Conservation (phyloP, 148 eudicot species). For the Silene uniflora region DNA sequence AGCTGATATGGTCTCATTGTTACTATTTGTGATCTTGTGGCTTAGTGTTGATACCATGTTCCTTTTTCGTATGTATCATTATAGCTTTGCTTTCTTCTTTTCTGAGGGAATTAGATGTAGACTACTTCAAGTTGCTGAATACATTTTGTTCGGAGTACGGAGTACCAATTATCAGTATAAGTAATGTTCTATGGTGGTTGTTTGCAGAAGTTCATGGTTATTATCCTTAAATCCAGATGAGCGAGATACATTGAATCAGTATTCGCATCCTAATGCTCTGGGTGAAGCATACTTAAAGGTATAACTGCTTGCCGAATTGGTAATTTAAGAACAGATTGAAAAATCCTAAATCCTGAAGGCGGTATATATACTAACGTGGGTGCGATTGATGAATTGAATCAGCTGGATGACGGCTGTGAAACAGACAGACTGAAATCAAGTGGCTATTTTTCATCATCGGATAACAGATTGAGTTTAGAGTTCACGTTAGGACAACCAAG, state of each 20-base stretch:
- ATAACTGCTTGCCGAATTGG: too few relatives aligned
- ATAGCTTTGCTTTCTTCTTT: too few relatives aligned
- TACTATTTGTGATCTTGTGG: too few relatives aligned
- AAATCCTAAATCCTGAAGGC: too few relatives aligned
- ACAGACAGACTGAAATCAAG: conserved; percentile 12
- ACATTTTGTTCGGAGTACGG: too few relatives aligned
- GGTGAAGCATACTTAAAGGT: conserved; percentile 18
- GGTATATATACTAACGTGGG: background rate
- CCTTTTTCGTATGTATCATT: too few relatives aligned
- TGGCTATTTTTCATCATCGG: conserved; percentile 26
- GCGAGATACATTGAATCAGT: background rate
- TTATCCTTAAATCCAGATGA: conserved; percentile 10
- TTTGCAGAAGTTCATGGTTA: conserved; percentile 36
- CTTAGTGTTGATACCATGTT: too few relatives aligned
- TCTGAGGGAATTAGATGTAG: too few relatives aligned
- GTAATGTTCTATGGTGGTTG: background rate
- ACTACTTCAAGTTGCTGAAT: too few relatives aligned
- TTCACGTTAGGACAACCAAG: conserved; percentile 60
- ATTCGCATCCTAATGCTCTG: background rate
- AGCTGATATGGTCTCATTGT: too few relatives aligned
- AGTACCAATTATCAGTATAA: background rate
- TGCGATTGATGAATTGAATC: background rate
- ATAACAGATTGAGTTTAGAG: conserved; percentile 47
- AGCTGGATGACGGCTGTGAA: conserved; percentile 7
- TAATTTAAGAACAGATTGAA: too few relatives aligned